Evolutionary conservation across 495 filamentous ascomycete genomes (phyloP), one percentile per base, ranked within the genome.

Genomic region (Penicillium goetzii): DNA sequence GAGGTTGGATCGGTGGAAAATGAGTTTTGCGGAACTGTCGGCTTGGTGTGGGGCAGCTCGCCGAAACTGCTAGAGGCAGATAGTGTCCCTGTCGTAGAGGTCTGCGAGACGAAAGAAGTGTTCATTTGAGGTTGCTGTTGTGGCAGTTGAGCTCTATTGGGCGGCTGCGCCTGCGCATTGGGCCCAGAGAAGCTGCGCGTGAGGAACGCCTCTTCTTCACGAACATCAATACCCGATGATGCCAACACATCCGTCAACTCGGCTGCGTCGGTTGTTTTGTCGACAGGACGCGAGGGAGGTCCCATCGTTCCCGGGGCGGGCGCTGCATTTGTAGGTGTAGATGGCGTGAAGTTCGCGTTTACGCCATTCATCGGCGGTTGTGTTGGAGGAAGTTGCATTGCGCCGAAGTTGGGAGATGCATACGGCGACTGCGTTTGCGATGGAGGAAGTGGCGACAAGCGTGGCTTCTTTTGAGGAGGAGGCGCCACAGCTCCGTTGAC

Each of bases 191-290:
- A 88, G 50, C 82, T 80, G 60, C 84, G 83, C 23, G 88, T 84
- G 59, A 93, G 75, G 61, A 81, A 87, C 43, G 90, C 88, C 64
- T 94, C 91, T 71, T 97, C 93, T 70, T 89, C 92, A 56, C 85
- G 85, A 1, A 96, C 78, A 79, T 97, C 90, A 60, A 97, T 89
- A 54, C 91, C 92, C 25, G 92, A 90, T 34, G 86, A 88, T 32
- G 85, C 84, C 60, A 97, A 71, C 51, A 92, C 88, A 80, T 97
- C 93, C 52, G 84, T 88, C 54, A 92, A 79, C 59, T 91, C 86
- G 47, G 88, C 84, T 41, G 89, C 85, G 73, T 92, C 92, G 0
- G 81, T 82, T 0, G 87, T 85, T 60, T 86, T 86, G 33, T 90
- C 88, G 9, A 80, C 80, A 19, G 91, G 89, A 56, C 87, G 89